A percentile compares a stretch with the other conserved stretches of the same genome.
These are phyloP conservation scores for Pseudocercospora crystallina DNA, from an alignment of 2,329 filamentous ascomycete species.

Conservation along the genomic window DNA sequence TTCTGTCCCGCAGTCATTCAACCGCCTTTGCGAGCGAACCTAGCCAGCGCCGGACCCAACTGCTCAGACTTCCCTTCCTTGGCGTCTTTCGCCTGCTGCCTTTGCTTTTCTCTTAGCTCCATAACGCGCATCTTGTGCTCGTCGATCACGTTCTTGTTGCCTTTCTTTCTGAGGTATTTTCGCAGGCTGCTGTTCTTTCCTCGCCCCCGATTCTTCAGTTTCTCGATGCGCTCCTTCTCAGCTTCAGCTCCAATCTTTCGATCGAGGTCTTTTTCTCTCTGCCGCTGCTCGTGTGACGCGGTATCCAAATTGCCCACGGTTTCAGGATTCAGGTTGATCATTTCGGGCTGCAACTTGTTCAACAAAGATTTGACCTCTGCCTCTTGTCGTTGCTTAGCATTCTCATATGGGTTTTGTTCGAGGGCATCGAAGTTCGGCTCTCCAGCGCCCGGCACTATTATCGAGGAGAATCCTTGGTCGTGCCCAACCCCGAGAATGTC, in stretches of 20 bases:
- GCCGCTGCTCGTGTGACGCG: conserved; percentile 72
- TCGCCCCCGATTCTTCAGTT: conserved; percentile 72
- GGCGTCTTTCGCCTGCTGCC: conserved; percentile 67
- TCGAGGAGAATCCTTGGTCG: conserved; percentile 79
- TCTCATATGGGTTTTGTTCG: conserved; percentile 95
- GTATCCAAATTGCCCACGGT: conserved; percentile 87
- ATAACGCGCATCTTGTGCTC: conserved; percentile 87
- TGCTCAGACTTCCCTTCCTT: conserved; percentile 69
- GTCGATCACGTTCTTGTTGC: conserved; percentile 90
- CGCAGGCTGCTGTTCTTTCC: conserved; percentile 88
- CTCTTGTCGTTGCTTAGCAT: conserved; percentile 86
- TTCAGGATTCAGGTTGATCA: conserved; percentile 93
- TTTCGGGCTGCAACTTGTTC: conserved; percentile 93
- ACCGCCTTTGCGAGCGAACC: conserved; percentile 72
- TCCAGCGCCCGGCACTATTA: conserved; percentile 90
- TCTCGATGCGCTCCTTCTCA: conserved; percentile 57
- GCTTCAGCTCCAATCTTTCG: conserved; percentile 49
- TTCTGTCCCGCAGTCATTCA: conserved; percentile 17
- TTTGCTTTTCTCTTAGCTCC: conserved; percentile 69
- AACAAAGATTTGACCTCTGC: conserved; percentile 83
- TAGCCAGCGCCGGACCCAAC: conserved; percentile 78
- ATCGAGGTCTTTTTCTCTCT: conserved; percentile 78
- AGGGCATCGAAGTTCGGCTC: conserved; percentile 95
- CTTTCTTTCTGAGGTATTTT: conserved; percentile 88
- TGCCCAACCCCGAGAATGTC: conserved; percentile 87